These are phyloP conservation scores for Solanum pinnatisectum DNA, from an alignment of 257 asterid genomes.

Conservation along the genomic window DNA sequence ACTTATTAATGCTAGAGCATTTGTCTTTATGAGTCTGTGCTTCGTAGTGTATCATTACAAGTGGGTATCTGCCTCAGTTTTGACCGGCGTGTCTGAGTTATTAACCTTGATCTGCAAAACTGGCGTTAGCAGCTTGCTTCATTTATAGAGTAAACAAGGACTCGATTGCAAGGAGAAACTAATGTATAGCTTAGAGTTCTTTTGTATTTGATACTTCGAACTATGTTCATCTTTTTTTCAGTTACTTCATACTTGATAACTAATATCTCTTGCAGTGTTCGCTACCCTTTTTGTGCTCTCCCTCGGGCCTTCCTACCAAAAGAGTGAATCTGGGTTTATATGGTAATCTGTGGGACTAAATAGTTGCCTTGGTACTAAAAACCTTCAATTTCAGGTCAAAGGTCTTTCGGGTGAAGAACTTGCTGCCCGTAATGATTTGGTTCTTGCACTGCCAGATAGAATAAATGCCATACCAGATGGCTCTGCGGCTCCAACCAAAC, in stretches of 20 bases:
- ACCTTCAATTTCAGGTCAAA: slow-evolving; percentile 47
- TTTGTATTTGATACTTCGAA: background rate
- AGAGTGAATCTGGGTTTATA: background rate
- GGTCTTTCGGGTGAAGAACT: slow-evolving; percentile 86
- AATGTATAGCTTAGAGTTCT: background rate
- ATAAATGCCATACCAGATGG: slow-evolving; percentile 97
- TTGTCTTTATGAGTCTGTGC: background rate
- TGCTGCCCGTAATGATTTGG: slow-evolving; percentile 84
- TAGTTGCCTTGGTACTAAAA: background rate
- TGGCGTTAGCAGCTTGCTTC: background rate
- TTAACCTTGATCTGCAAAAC: background rate
- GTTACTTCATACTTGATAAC: background rate
- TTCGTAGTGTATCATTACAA: background rate
- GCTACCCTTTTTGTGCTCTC: background rate
- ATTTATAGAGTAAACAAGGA: background rate
- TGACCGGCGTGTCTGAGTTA: background rate
- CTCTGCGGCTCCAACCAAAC: slow-evolving; percentile 72
- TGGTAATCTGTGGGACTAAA: background rate
- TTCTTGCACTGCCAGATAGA: slow-evolving; percentile 84
- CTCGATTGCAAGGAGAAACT: background rate
- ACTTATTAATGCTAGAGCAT: background rate
- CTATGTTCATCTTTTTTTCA: background rate
- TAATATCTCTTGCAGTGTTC: background rate
- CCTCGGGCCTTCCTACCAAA: background rate
- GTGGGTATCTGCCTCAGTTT: background rate